A percentile compares a stretch with the other conserved stretches of the same genome.
phyloP scores from a whole-genome alignment of 768 basidiomycete species.

The Lepiota venenata region DNA sequence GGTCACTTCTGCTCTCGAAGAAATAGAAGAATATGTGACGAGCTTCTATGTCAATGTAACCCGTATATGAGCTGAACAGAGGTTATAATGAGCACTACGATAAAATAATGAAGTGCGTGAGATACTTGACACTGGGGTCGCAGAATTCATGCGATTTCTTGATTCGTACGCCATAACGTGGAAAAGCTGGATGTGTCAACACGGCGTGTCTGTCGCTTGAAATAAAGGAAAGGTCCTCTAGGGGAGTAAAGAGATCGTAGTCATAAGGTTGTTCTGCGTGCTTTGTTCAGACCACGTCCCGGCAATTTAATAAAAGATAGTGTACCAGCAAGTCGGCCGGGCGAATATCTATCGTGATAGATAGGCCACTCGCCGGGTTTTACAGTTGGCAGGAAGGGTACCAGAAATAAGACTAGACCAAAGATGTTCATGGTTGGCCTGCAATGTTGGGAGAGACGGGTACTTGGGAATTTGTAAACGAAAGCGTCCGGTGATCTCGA shows the following conservation, averaged over 20 bases:
- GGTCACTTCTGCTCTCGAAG: constrained; percentile 65
- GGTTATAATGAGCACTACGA: not conserved
- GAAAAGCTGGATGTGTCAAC: constrained; percentile 47
- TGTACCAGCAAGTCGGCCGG: not conserved
- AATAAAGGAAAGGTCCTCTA: constrained; percentile 30
- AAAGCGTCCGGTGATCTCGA: too few species aligned
- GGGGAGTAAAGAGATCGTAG: constrained; percentile 31
- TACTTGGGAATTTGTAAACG: too few species aligned
- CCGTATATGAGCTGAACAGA: constrained; percentile 49
- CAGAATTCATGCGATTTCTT: constrained; percentile 55
- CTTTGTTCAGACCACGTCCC: too few species aligned
- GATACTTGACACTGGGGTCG: constrained; percentile 51
- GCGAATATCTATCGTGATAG: not conserved
- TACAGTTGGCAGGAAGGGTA: not conserved
- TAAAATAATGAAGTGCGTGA: not conserved
- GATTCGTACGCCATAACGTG: constrained; percentile 48
- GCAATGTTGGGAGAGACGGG: not conserved
- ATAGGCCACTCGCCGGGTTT: not conserved
- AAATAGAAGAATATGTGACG: constrained; percentile 75
- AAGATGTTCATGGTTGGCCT: not conserved
- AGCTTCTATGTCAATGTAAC: constrained; percentile 63
- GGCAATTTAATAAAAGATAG: too few species aligned
- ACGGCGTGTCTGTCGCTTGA: constrained; percentile 32
- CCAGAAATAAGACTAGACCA: not conserved
- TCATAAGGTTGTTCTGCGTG: constrained; percentile 4